A percentile compares a stretch with the other conserved stretches of the same genome.
Conservation (phyloP, 495 filamentous ascomycete genomes). For the Aspergillus baeticus region DNA sequence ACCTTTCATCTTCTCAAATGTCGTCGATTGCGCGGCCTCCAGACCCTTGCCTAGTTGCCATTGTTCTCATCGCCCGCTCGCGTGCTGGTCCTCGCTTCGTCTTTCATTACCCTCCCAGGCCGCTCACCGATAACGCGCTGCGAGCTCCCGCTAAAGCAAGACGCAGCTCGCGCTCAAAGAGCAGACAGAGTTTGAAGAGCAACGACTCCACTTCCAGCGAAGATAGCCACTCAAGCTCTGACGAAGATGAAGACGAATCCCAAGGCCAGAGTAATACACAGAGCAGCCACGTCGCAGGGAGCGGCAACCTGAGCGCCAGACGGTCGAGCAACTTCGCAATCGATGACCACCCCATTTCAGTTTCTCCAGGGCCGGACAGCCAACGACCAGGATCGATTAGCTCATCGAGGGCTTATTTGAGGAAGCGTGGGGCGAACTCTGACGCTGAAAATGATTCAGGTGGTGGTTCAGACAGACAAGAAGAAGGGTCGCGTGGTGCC, state of each 20-base stretch:
- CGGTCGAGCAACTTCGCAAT: constrained; percentile 41
- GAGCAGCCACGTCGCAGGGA: constrained; percentile 19
- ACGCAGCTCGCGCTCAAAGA: constrained; percentile 33
- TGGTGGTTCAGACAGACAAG: constrained; percentile 43
- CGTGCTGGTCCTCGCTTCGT: constrained; percentile 80
- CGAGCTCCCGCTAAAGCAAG: constrained; percentile 35
- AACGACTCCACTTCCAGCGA: constrained; percentile 47
- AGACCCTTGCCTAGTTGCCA: constrained; percentile 68
- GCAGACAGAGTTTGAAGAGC: constrained; percentile 24
- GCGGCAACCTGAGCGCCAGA: constrained; percentile 22
- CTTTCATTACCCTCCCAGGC: constrained; percentile 84
- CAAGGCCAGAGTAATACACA: constrained; percentile 15
- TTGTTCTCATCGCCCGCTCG: constrained; percentile 78
- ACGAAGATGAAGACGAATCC: constrained; percentile 51
- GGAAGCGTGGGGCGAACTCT: constrained; percentile 35
- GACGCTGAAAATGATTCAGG: constrained; percentile 45
- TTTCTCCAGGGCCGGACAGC: constrained; percentile 33
- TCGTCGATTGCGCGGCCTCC: constrained; percentile 50
- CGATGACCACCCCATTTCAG: constrained; percentile 32
- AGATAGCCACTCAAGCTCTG: constrained; percentile 45
- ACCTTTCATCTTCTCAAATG: constrained; percentile 30
- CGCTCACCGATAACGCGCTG: constrained; percentile 44
- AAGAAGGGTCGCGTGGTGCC: constrained; percentile 46
- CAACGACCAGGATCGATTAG: constrained; percentile 43
- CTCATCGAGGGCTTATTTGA: constrained; percentile 38